Evolutionary conservation across 768 basidiomycete genomes (phyloP).

Genomic region (Auriscalpium orientale): DNA sequence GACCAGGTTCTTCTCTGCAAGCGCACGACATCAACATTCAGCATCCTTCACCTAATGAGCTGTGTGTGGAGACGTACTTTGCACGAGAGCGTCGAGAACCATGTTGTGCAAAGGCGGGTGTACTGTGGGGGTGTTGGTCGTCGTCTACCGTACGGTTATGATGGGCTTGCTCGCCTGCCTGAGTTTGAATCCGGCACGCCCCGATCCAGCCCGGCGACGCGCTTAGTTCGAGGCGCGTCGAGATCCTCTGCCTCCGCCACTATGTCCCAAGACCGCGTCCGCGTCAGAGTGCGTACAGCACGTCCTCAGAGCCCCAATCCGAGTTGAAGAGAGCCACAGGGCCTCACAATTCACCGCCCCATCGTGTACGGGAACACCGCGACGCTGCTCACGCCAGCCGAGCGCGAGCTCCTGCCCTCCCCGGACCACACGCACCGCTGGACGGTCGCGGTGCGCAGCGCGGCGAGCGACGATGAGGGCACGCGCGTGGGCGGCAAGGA

Average conservation of each 20-base stretch:
- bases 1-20: conserved; percentile 54
- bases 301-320: conserved; percentile 6
- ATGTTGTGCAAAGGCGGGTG: conserved; percentile 17
- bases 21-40: neutral
- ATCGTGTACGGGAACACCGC: conserved; percentile 97
- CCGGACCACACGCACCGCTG: conserved; percentile 90
- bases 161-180: conserved; percentile 17
- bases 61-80: conserved; percentile 39
- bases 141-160: neutral
- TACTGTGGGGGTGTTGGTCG: neutral
- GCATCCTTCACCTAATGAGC: neutral
- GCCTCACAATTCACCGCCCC: conserved; percentile 79
- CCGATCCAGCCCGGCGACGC: conserved; percentile 26
- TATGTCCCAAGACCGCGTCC: conserved; percentile 64
- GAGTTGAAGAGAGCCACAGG: conserved; percentile 37
- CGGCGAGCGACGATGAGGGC: conserved; percentile 63
- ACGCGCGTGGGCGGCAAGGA: conserved; percentile 86
- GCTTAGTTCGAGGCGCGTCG: conserved; percentile 30
- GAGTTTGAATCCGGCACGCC: conserved; percentile 15
- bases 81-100: conserved; percentile 58
- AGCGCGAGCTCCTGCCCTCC: conserved; percentile 46
- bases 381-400: conserved; percentile 63
- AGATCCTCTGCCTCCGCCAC: conserved; percentile 26
- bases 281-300: conserved; percentile 57
- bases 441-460: conserved; percentile 93